These are phyloP conservation scores for Boletus smithii DNA, from an alignment of 1,284 basidiomycete species.

Conservation along the genomic window DNA sequence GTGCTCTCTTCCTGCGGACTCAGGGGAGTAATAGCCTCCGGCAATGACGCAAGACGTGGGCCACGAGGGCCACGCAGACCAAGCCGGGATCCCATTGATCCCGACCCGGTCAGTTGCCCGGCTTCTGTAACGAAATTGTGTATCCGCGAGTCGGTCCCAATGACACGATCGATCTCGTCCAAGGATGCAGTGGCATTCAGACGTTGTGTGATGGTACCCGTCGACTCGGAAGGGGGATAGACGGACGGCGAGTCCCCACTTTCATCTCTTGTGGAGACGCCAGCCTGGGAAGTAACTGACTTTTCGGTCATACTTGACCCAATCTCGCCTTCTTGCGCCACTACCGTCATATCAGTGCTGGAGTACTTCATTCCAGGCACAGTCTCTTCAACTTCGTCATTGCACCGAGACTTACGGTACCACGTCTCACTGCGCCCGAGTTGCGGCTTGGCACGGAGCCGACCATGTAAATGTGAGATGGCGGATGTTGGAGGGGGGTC, in stretches of 20 bases:
- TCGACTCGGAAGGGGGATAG: conserved; percentile 29
- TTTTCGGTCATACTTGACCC: conserved; percentile 7
- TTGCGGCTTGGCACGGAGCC: conserved; percentile 21
- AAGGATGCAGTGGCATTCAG: conserved; percentile 20
- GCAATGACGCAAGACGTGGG: conserved; percentile 15
- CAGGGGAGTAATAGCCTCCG: conserved; percentile 13
- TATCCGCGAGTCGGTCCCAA: conserved; percentile 25
- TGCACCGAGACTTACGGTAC: conserved; percentile 29
- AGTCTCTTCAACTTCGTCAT: conserved; percentile 20
- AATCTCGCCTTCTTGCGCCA: conserved; percentile 21
- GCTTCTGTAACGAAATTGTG: conserved; percentile 20
- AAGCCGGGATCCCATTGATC: conserved; percentile 20
- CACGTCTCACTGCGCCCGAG: conserved; percentile 25
- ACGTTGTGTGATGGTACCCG: conserved; percentile 19
- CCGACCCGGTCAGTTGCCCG: conserved; percentile 21
- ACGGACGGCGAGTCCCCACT: conserved; percentile 25
- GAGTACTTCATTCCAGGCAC: conserved; percentile 33
- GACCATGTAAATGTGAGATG: conserved; percentile 24
- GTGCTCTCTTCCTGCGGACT: conserved; percentile 23
- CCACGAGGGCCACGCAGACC: conserved; percentile 22
- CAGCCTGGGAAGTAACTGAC: conserved; percentile 8
- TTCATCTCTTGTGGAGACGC: conserved; percentile 4
- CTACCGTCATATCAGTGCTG: conserved; percentile 26
- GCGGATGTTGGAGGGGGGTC: conserved; percentile 62
- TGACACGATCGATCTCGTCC: conserved; percentile 29